Evolutionary conservation across 148 eudicot genomes (phyloP), one percentile per base, ranked within the genome.

Genomic region (Bassia scoparia): DNA sequence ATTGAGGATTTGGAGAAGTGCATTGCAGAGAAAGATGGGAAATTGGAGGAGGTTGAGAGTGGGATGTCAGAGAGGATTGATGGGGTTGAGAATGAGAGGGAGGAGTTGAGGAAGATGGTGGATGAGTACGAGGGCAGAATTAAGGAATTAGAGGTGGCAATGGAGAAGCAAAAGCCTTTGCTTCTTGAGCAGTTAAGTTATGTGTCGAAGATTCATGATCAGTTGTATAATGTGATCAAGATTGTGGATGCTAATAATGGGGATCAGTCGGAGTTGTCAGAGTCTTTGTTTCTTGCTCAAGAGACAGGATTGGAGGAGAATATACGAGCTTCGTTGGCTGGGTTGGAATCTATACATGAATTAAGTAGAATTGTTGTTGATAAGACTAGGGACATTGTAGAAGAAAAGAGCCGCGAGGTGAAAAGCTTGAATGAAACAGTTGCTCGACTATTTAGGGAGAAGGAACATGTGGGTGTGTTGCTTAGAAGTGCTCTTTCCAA

Each of bases 251-350:
- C 78, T 43, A 81, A 72, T 73, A 86, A 89, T 37, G 81, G 83
- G 44, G 89, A 86, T 27, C 95, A 84, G 24, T 86, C 90, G 3
- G 96, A 89, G 71, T 78, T 89, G 73, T 86, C 92, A 0, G 97
- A 95, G 72, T 88, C 91, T 1, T 79, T 95, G 83, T 95, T 95
- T 87, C 79, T 95, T 73, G 90, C 93, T 46, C 85, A 88, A 79
- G 89, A 91, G 78, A 91, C 90, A 7, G 93, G 95, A 54, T 74
- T 87, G 74, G 97, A 89, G 90, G 98, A 89, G 84, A 91, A 89
- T 78, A 76, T 89, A 11, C 84, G 89, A 34, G 98, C 98, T 4
- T 87, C 92, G 23, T 83, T 95, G 77, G 98, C 93, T 46, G 97
- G 96, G 20, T 81, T 95, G 90, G 90, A 91, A 72, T 88, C 96